Evolutionary conservation across 192 early-diverging fungal genomes (phyloP), one percentile per base, ranked within the genome.

Genomic region (Gigaspora rosea): DNA sequence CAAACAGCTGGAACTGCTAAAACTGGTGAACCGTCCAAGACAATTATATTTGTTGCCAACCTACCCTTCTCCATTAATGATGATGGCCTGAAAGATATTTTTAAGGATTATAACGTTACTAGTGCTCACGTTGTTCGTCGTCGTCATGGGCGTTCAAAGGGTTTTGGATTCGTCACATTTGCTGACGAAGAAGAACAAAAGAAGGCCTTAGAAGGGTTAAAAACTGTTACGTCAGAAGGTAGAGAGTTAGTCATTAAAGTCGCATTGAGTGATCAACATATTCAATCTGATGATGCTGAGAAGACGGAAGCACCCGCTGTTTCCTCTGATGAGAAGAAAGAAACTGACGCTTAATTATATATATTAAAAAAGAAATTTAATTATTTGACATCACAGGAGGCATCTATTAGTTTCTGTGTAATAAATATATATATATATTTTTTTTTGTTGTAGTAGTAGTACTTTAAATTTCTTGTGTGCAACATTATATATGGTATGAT

Each of bases 121-220:
- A 84, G 84, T 51, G 91, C 94, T 9, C 91, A 91, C 79, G 88
- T 99, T 63, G 94, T 97, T 50, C 85, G 73, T 78, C 80, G 83
- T 76, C 85, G 79, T 78, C 87, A 82, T 71, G 93, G 91, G 35
- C 89, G 92, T 63, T 90, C 90, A 83, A 96, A 96, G 87, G 96
- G 96, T 70, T 99, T 93, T 84, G 97, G 96, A 22, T 99, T 99
- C 84, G 93, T 97, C 32, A 94, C 95, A 78, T 87, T 95, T 67
- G 86, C 83, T 27, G 83, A 86, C 78, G 88, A 94, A 71, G 91
- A 79, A 13, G 94, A 96, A 76, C 96, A 97, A 85, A 78, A 84
- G 73, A 91, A 87, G 70, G 91, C 90, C 8, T 73, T 96, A 71
- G 85, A 88, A 33, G 86, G 89, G 63, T 80, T 92, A 58, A 87